A percentile compares a stretch with the other conserved stretches of the same genome.
Evolutionary conservation across 2,329 filamentous ascomycete species (phyloP).

Genomic region (Berkeleyomyces rouxiae): DNA sequence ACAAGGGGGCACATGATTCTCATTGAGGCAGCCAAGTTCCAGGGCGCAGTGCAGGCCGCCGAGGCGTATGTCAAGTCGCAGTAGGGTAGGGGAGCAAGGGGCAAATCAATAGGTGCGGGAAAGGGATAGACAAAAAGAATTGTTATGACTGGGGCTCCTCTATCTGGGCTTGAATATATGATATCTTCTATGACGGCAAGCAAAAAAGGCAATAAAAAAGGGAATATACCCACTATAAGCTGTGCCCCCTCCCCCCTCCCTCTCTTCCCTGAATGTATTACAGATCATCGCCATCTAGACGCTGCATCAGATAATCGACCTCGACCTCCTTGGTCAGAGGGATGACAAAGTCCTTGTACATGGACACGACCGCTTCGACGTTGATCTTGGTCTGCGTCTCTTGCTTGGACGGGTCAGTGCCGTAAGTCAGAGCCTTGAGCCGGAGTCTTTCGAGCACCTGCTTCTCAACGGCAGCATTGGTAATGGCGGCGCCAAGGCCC

Average conservation of each 20-base stretch:
- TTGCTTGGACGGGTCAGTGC: constrained; percentile 61
- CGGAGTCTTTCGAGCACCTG: constrained; percentile 76
- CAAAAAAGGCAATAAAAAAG: background rate
- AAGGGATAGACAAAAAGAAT: background rate
- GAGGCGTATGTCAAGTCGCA: constrained; percentile 50
- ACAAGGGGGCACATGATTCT: constrained; percentile 72
- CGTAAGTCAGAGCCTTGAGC: constrained; percentile 85
- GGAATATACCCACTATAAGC: background rate
- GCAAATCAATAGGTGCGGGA: background rate
- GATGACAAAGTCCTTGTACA: constrained; percentile 89
- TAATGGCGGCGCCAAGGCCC: constrained; percentile 80
- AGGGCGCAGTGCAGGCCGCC: constrained; percentile 57
- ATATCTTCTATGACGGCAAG: constrained; percentile 13
- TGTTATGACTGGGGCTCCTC: background rate
- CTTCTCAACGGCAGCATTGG: constrained; percentile 73
- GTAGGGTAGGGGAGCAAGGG: background rate
- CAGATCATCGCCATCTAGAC: constrained; percentile 36
- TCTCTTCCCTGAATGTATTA: background rate
- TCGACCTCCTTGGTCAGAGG: constrained; percentile 96
- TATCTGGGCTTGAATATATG: background rate
- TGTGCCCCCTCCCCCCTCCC: background rate
- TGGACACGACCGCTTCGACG: constrained; percentile 72
- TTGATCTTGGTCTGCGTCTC: constrained; percentile 64
- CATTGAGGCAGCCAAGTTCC: constrained; percentile 66
- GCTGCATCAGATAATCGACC: constrained; percentile 95